These are phyloP conservation scores for Ocimum tenuiflorum DNA, from an alignment of 257 asterid genomes.

Conservation along the genomic window DNA sequence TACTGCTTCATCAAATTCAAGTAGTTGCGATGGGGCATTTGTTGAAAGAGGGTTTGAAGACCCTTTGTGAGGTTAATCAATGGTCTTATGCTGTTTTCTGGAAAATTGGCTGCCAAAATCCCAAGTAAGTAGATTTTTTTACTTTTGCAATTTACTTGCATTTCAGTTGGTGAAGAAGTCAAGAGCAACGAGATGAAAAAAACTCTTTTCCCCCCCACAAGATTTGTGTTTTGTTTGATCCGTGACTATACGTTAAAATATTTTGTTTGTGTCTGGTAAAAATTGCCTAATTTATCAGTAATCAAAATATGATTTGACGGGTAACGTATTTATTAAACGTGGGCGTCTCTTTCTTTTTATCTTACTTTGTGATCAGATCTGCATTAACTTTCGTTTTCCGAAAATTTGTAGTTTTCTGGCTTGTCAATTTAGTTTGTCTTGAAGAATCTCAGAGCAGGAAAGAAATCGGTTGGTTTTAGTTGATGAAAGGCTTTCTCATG, in stretches of 20 bases:
- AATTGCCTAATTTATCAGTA: conserved; percentile 20
- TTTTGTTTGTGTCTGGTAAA: conserved; percentile 21
- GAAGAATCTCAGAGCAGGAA: conserved; percentile 39
- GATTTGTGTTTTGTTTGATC: conserved; percentile 18
- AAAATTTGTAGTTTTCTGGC: conserved; percentile 53
- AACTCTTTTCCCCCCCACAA: conserved; percentile 8
- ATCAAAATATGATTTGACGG: conserved; percentile 37
- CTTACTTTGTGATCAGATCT: conserved; percentile 29
- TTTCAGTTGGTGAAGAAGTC: conserved; percentile 12
- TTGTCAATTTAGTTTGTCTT: conserved; percentile 48
- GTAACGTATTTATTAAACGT: conserved; percentile 35
- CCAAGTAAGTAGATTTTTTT: conserved; percentile 51
- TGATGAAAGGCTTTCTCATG: conserved; percentile 29
- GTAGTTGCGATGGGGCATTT: conserved; percentile 64
- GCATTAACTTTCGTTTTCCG: conserved; percentile 32
- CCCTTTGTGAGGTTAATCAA: conserved; percentile 83
- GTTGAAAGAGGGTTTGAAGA: conserved; percentile 92
- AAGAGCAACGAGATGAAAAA: conserved; percentile 22
- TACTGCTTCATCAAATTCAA: conserved; percentile 8
- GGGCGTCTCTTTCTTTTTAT: conserved; percentile 28
- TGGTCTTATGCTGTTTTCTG: conserved; percentile 98
- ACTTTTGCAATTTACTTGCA: background rate
- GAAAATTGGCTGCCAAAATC: conserved; percentile 85
- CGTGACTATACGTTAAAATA: background rate
- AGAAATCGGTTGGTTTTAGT: conserved; percentile 19